Conservation (phyloP, 441 rosid genomes). For the Hura crepitans region DNA sequence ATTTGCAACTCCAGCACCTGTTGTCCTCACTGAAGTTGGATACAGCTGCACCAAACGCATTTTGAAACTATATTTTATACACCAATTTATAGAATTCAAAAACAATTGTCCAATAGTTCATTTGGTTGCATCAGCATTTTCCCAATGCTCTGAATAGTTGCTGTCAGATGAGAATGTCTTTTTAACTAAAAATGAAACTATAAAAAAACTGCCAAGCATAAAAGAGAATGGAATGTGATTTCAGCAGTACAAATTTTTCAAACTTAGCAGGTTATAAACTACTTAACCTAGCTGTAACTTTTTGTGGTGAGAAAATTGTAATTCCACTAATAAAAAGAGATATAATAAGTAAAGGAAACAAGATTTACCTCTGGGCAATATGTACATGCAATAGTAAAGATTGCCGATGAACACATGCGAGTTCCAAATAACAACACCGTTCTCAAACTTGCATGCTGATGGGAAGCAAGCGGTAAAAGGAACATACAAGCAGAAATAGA, state of each 20-base stretch:
- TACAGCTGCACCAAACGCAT: conserved; percentile 28
- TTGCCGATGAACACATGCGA: conserved; percentile 44
- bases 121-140: no score
- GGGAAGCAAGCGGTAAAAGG: conserved; percentile 44
- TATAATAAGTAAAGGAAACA: neutral
- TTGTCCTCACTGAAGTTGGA: conserved; percentile 42
- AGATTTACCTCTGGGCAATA: conserved; percentile 58
- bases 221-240: neutral
- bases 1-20: conserved; percentile 46
- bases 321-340: neutral
- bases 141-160: no score
- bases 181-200: neutral
- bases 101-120: no score
- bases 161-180: no score
- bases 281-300: neutral
- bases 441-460: conserved; percentile 32
- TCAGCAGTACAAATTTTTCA: neutral
- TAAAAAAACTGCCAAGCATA: neutral
- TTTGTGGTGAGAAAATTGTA: neutral
- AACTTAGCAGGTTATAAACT: neutral
- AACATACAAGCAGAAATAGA: conserved; percentile 35
- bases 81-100: no score
- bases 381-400: conserved; percentile 44
- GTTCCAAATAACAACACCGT: conserved; percentile 48
- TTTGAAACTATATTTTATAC: no score